These are phyloP conservation scores for Arabidopsis suecica DNA, from an alignment of 345 rosid species.

Conservation along the genomic window DNA sequence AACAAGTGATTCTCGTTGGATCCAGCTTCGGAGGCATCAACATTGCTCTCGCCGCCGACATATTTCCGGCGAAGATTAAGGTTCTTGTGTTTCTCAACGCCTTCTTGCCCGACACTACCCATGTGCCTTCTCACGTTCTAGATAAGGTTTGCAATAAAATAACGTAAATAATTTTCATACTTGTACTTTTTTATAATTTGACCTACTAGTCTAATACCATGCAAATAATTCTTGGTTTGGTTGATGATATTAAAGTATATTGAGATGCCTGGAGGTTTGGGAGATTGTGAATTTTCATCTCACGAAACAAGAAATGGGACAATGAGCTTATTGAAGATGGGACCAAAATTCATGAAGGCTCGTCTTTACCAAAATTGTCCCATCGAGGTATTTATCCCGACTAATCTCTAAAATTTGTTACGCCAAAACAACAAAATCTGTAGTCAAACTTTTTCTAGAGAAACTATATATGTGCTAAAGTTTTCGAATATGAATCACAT, in stretches of 20 bases:
- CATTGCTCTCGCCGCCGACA: constrained; percentile 42
- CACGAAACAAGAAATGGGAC: constrained; percentile 37
- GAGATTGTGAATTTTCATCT: constrained; percentile 40
- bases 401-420: background rate
- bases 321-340: constrained; percentile 42
- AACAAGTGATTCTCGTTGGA: constrained; percentile 43
- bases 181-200: background rate
- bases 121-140: constrained; percentile 43
- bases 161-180: background rate
- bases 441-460: background rate
- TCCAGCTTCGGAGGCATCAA: constrained; percentile 46
- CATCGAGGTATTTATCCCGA: constrained; percentile 21
- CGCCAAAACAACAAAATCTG: background rate
- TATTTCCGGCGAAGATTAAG: constrained; percentile 26
- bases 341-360: constrained; percentile 42
- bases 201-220: background rate
- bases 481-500: background rate
- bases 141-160: constrained; percentile 38
- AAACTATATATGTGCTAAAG: background rate
- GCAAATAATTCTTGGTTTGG: background rate
- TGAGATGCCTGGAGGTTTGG: constrained; percentile 29
- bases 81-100: constrained; percentile 46
- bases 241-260: constrained; percentile 35
- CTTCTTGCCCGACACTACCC: constrained; percentile 47
- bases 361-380: constrained; percentile 43